Percentiles rank a stretch among this genome's conserved stretches.
Conservation (phyloP, 1,284 basidiomycete species). For the Pisolithus thermaeus region DNA sequence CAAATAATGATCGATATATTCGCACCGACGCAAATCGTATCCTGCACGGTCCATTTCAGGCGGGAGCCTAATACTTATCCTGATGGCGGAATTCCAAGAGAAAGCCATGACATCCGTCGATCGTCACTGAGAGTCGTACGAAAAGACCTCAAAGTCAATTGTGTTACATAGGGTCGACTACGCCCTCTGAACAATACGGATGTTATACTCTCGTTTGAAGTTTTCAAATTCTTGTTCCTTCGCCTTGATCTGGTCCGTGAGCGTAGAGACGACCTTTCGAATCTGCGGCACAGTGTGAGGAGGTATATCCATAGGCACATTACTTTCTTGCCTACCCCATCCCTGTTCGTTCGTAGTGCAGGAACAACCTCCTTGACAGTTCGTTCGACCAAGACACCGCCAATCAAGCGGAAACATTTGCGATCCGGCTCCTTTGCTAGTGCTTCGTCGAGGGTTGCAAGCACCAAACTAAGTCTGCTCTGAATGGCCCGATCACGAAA, state of each 20-base stretch:
- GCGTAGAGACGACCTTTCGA: slow-evolving; percentile 66
- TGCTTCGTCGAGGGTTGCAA: slow-evolving; percentile 80
- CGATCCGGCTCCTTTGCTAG: slow-evolving; percentile 77
- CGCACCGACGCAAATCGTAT: too few species aligned
- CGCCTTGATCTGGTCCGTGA: slow-evolving; percentile 81
- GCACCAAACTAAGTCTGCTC: slow-evolving; percentile 64
- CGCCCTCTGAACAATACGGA: slow-evolving; percentile 49
- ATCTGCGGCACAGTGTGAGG: slow-evolving; percentile 47
- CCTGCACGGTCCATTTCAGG: too few species aligned
- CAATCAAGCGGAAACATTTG: slow-evolving; percentile 95
- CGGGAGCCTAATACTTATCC: background rate
- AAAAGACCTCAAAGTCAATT: background rate
- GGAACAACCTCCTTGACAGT: slow-evolving; percentile 96
- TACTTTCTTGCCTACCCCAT: slow-evolving; percentile 58
- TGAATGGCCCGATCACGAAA: slow-evolving; percentile 6
- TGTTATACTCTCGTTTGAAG: slow-evolving; percentile 81
- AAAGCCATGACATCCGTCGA: background rate
- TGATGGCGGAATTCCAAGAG: background rate
- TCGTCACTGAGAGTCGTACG: background rate
- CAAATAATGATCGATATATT: too few species aligned
- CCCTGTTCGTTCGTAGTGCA: slow-evolving; percentile 77
- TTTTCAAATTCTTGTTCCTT: slow-evolving; percentile 82
- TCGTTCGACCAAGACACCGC: slow-evolving; percentile 92
- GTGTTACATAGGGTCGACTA: slow-evolving; percentile 12
- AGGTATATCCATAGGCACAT: background rate